Conservation (phyloP, 441 rosid genomes). For the Adansonia grandidieri region DNA sequence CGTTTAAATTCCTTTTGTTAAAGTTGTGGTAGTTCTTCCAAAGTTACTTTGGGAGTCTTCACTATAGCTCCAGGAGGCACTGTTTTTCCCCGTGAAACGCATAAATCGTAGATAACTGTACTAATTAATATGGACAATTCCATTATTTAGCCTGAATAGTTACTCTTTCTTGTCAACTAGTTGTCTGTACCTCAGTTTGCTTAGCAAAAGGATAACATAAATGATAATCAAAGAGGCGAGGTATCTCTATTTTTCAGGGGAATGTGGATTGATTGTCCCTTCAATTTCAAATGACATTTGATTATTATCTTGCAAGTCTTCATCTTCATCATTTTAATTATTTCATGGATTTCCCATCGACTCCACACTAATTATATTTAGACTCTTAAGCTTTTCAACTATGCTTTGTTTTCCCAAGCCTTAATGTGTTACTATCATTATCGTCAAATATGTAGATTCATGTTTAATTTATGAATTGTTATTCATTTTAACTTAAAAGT, state of each 20-base stretch:
- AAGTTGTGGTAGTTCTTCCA: background rate
- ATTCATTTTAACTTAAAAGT: no score
- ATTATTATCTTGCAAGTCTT: slow-evolving; percentile 25
- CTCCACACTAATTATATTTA: background rate
- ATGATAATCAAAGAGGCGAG: slow-evolving; percentile 2
- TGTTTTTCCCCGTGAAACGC: background rate
- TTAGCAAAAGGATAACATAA: slow-evolving; percentile 24
- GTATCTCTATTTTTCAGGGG: slow-evolving; percentile 31
- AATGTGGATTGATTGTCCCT: background rate
- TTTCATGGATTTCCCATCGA: slow-evolving; percentile 38
- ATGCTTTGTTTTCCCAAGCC: background rate
- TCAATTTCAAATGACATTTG: slow-evolving; percentile 39
- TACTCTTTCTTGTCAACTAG: slow-evolving; percentile 39
- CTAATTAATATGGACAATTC: slow-evolving; percentile 6
- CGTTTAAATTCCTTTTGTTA: no score
- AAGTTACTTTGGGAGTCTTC: background rate
- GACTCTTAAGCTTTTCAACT: background rate
- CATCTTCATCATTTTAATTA: slow-evolving; percentile 30
- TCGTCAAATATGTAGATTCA: background rate
- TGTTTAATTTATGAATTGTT: no score
- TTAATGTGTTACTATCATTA: background rate
- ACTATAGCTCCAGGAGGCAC: background rate
- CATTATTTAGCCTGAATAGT: slow-evolving; percentile 17
- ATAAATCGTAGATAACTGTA: background rate
- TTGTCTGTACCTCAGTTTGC: slow-evolving; percentile 35